Evolutionary conservation across 2,329 filamentous ascomycete genomes (phyloP), one percentile per base, ranked within the genome.

Genomic region (Truncatella angustata): DNA sequence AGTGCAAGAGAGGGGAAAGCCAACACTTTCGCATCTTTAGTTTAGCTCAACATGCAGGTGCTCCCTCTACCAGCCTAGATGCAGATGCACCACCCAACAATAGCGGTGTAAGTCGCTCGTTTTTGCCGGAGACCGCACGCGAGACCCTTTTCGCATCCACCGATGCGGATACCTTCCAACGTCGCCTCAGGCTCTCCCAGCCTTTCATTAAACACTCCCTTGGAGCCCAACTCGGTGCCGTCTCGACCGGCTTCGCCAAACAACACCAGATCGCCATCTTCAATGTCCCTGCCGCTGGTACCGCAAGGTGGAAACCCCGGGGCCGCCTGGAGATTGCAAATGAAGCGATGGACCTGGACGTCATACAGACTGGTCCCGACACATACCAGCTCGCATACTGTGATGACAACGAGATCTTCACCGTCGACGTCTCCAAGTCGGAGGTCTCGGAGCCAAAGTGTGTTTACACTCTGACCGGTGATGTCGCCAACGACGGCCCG

Each of bases 191-290:
- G 59, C 63, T 86, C 37, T 78, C 78, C 34, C 70, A 72, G 53
- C 77, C 77, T 50, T 71, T 74, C 43, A 69, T 76, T 40, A 77
- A 75, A 18, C 73, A 42, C 11, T 26, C 16, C 30, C 21, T 24
- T 24, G 24, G 16, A 16, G 43, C 43, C n/a, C 81, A 90, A 54
- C 76, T 96, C 35, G 91, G 88, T 54, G 91, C 85, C 11, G 85
- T 88, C 54, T 87, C 91, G 9, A 92, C 91, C 1, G 90, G 89
- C 24, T 75, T 96, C 57, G 85, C 89, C 18, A 85, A 84, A 54
- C 76, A 87, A 44, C 82, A 87, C 11, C 88, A 97, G 71, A 81
- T 97, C 55, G 86, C 90, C 23, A 72, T 96, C 37, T 96, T 96
- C 66, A 82, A 89, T 65, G 83, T 86, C 16, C 82, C 78, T 6